Evolutionary conservation across 371 early-diverging fungal species (phyloP).

Genomic region (Mortierella sp.): DNA sequence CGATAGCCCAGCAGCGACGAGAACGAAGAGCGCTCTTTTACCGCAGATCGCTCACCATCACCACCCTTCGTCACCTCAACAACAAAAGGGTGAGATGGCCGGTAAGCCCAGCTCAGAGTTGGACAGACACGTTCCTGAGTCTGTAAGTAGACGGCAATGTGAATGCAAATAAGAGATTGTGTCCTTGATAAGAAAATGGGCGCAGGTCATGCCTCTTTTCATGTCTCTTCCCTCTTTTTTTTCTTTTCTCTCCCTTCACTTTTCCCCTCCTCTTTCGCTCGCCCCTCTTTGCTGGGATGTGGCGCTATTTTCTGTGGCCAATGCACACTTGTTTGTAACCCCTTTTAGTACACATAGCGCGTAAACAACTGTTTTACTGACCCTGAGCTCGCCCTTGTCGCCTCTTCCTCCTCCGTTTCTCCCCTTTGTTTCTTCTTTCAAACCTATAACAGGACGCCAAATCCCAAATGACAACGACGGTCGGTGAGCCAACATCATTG

Average conservation of each 20-base stretch:
- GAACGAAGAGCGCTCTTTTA: background rate
- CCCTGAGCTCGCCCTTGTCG: no score
- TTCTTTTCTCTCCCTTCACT: background rate
- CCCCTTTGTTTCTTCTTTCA: background rate
- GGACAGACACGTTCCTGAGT: background rate
- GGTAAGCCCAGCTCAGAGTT: background rate
- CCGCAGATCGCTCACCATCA: background rate
- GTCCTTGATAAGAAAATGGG: background rate
- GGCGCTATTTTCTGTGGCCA: constrained; percentile 4
- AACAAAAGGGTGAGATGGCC: background rate
- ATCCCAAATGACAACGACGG: background rate
- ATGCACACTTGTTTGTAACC: background rate
- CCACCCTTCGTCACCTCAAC: background rate
- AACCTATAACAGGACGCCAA: background rate
- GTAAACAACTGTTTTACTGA: background rate
- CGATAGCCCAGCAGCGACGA: background rate
- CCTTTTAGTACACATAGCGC: background rate
- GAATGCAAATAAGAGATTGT: background rate
- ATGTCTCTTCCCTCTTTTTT: background rate
- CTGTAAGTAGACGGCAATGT: background rate
- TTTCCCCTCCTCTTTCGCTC: background rate
- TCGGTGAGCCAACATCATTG: background rate
- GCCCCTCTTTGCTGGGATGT: no score
- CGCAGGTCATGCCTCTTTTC: background rate
- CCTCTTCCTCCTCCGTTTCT: background rate